A percentile compares a stretch with the other conserved stretches of the same genome.
phyloP scores from a whole-genome alignment of 179 eudicot species.

The Spergularia azorica region DNA sequence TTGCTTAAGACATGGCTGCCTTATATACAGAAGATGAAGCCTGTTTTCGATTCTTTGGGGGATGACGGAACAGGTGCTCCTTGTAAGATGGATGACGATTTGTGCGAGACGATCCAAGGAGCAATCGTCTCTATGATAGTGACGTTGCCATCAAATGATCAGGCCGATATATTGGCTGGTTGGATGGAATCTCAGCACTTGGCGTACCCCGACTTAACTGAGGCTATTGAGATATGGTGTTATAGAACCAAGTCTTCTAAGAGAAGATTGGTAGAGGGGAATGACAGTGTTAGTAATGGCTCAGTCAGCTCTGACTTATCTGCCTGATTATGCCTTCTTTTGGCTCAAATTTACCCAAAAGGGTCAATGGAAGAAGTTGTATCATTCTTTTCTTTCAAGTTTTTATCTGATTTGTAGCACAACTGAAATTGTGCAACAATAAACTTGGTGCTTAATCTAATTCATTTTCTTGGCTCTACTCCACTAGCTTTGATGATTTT shows the following conservation, averaged over 20 bases:
- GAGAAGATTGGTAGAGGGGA: conserved; percentile 67
- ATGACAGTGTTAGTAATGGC: conserved; percentile 43
- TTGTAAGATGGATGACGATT: conserved; percentile 74
- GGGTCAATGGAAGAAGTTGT: conserved; percentile 7
- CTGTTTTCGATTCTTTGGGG: conserved; percentile 54
- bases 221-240: conserved; percentile 97
- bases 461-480: background rate
- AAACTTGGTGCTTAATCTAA: conserved; percentile 20
- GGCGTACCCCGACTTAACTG: conserved; percentile 78
- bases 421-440: conserved; percentile 3
- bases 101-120: conserved; percentile 71
- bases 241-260: conserved; percentile 90
- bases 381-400: no score
- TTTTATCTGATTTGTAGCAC: no score
- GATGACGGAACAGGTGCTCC: conserved; percentile 41
- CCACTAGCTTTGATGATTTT: background rate
- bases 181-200: conserved; percentile 75
- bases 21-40: conserved; percentile 67
- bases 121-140: conserved; percentile 70
- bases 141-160: conserved; percentile 83
- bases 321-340: conserved; percentile 28
- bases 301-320: conserved; percentile 55
- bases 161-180: conserved; percentile 74
- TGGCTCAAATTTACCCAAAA: no score
- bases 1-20: conserved; percentile 76